Evolutionary conservation across 2,329 filamentous ascomycete genomes (phyloP).

Genomic region (Pseudopithomyces chartarum): DNA sequence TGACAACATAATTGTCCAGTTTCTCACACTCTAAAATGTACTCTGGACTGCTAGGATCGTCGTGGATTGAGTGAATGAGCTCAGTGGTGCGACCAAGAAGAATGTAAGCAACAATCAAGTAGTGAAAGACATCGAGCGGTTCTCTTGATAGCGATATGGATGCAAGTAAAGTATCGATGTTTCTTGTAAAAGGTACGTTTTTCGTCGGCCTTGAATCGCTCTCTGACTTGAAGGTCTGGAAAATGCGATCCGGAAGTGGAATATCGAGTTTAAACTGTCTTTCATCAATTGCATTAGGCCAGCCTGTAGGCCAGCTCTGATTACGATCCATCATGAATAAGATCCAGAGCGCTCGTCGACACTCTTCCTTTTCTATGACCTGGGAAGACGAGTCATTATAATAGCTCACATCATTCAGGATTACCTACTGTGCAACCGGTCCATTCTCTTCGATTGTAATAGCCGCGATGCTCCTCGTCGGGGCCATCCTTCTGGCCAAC

Average conservation of each 20-base stretch:
- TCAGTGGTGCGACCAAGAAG: slow-evolving; percentile 35
- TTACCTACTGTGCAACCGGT: slow-evolving; percentile 6
- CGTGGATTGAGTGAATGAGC: slow-evolving; percentile 34
- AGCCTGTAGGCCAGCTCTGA: slow-evolving; percentile 33
- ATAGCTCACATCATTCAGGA: neutral
- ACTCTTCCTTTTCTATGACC: slow-evolving; percentile 33
- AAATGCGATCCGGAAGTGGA: slow-evolving; percentile 26
- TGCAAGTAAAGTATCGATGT: slow-evolving; percentile 26
- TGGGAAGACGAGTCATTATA: neutral
- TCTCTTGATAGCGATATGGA: slow-evolving; percentile 11
- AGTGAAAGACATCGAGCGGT: slow-evolving; percentile 27
- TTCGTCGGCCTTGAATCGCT: neutral
- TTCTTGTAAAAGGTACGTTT: slow-evolving; percentile 27
- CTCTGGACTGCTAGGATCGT: slow-evolving; percentile 23
- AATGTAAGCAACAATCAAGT: slow-evolving; percentile 30
- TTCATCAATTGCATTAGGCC: slow-evolving; percentile 35
- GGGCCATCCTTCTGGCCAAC: neutral
- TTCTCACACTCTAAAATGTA: slow-evolving; percentile 29
- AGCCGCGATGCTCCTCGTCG: neutral
- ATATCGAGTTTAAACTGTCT: slow-evolving; percentile 39
- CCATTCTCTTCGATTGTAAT: slow-evolving; percentile 4
- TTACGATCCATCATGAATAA: slow-evolving; percentile 37
- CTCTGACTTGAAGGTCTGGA: slow-evolving; percentile 25
- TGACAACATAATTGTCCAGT: slow-evolving; percentile 29
- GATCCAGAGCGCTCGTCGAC: slow-evolving; percentile 36